phyloP scores from a whole-genome alignment of 129 eudicot genomes.

The Silybum marianum region DNA sequence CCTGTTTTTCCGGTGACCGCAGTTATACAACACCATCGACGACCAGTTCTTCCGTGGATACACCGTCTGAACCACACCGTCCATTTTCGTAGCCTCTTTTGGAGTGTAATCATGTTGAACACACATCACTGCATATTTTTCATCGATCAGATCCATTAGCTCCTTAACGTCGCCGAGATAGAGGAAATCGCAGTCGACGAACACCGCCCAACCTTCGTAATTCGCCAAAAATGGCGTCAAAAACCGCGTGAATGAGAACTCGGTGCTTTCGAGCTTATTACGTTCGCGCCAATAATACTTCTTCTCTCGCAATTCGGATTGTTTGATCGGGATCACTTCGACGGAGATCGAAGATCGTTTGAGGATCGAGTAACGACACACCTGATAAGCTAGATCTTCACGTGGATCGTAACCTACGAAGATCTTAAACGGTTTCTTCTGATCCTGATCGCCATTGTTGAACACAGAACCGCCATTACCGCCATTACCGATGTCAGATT shows the following conservation, averaged over 20 bases:
- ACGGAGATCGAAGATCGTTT: conserved; percentile 74
- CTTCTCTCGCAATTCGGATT: conserved; percentile 58
- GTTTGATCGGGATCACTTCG: conserved; percentile 75
- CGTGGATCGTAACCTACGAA: conserved; percentile 83
- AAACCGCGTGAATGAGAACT: conserved; percentile 75
- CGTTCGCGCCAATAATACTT: conserved; percentile 78
- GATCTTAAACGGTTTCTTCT: conserved; percentile 47
- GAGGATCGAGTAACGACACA: conserved; percentile 63
- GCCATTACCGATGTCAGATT: not conserved
- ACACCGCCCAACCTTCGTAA: conserved; percentile 87
- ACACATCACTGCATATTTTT: conserved; percentile 81
- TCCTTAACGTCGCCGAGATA: conserved; percentile 70
- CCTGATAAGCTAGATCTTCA: conserved; percentile 74
- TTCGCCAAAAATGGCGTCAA: conserved; percentile 68
- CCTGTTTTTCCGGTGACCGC: conserved; percentile 75
- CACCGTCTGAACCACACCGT: conserved; percentile 87
- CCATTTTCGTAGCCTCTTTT: conserved; percentile 85
- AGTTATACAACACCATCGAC: conserved; percentile 92
- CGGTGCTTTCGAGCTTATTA: conserved; percentile 82
- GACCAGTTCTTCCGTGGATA: conserved; percentile 96
- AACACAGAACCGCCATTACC: not conserved
- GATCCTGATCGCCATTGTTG: conserved; percentile 13
- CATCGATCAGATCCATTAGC: conserved; percentile 59
- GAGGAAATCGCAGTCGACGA: conserved; percentile 88
- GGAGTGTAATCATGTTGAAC: conserved; percentile 93